Evolutionary conservation across 257 asterid species (phyloP).

Genomic region (Petrea volubilis): DNA sequence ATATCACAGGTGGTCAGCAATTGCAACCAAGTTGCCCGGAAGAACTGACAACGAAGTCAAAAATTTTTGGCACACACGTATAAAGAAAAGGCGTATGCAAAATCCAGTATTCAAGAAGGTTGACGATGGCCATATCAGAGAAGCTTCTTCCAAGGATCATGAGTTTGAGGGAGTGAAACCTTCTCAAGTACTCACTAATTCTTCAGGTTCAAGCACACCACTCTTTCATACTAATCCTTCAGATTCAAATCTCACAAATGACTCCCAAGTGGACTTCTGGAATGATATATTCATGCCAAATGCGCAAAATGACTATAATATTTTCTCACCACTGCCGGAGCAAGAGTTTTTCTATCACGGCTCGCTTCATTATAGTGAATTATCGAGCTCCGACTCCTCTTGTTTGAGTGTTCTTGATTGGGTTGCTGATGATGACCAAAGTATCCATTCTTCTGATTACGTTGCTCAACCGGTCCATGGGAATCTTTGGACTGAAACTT

Average conservation of each 20-base stretch:
- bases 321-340: constrained; percentile 4
- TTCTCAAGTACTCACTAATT: background rate
- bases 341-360: constrained; percentile 21
- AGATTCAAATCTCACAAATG: too few relatives aligned
- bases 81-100: constrained; percentile 1
- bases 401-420: constrained; percentile 3
- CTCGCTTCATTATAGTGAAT: constrained; percentile 2
- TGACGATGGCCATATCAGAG: too few relatives aligned
- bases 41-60: constrained; percentile 36
- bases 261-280: background rate
- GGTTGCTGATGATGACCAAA: constrained; percentile 13
- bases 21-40: constrained; percentile 30
- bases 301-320: background rate
- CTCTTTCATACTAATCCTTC: background rate
- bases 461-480: background rate
- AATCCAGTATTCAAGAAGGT: background rate
- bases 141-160: background rate
- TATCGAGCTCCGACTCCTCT: constrained; percentile 29
- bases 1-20: constrained; percentile 34
- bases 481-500: constrained; percentile 19
- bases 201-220: background rate
- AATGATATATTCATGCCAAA: background rate
- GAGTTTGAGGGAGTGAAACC: background rate
- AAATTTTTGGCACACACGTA: constrained; percentile 36
- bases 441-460: background rate